These are phyloP conservation scores for Aspergillus sp. DNA, from an alignment of 2,329 filamentous ascomycete genomes.

Conservation along the genomic window DNA sequence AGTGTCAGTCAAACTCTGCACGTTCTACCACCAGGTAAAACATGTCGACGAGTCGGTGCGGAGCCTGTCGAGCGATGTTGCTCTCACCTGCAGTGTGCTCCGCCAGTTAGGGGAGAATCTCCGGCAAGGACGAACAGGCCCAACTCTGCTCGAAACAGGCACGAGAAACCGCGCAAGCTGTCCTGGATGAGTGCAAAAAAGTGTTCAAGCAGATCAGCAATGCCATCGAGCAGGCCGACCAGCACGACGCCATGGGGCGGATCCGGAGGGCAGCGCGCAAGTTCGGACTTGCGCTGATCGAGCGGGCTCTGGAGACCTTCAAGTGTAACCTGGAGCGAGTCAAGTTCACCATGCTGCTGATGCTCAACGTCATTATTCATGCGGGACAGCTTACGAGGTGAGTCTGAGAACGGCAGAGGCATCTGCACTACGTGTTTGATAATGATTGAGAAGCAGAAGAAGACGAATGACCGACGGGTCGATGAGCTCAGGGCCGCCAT, in stretches of 20 bases:
- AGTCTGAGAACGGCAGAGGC: neutral
- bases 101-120: slow-evolving; percentile 25
- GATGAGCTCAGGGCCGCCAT: neutral
- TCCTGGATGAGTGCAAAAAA: slow-evolving; percentile 22
- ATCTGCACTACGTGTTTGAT: too few species aligned
- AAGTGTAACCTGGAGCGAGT: slow-evolving; percentile 30
- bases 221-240: slow-evolving; percentile 2
- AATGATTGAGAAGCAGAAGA: neutral
- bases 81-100: slow-evolving; percentile 28
- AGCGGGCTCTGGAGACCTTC: slow-evolving; percentile 25
- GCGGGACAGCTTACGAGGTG: slow-evolving; percentile 22
- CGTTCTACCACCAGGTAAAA: slow-evolving; percentile 27
- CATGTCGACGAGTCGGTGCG: slow-evolving; percentile 19
- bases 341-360: slow-evolving; percentile 28
- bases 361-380: slow-evolving; percentile 33
- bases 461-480: neutral
- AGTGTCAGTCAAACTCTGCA: slow-evolving; percentile 31
- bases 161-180: slow-evolving; percentile 8
- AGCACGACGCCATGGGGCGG: neutral
- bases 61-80: slow-evolving; percentile 29
- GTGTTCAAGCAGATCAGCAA: slow-evolving; percentile 20
- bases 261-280: slow-evolving; percentile 10
- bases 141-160: slow-evolving; percentile 19
- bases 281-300: slow-evolving; percentile 21
- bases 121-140: slow-evolving; percentile 22